Percentiles rank a stretch among this genome's conserved stretches.
Conservation (phyloP, 768 basidiomycete genomes). For the Suillus brevipes region DNA sequence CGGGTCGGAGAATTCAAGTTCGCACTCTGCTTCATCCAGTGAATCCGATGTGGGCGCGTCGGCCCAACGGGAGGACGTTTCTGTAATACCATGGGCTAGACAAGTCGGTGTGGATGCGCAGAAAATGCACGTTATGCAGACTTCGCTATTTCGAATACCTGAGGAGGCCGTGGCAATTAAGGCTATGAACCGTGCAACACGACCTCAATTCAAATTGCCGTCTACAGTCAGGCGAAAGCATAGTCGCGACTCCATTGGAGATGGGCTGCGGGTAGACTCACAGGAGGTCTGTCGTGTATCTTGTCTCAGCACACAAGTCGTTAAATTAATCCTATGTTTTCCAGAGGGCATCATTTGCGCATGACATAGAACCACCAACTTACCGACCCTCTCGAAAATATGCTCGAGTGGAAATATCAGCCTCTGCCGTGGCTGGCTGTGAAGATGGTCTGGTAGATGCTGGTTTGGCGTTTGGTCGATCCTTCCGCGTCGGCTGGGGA, state of each 20-base stretch:
- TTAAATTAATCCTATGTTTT: constrained; percentile 8
- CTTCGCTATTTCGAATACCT: constrained; percentile 76
- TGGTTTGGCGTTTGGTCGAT: constrained; percentile 81
- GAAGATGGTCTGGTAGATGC: constrained; percentile 77
- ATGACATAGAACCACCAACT: constrained; percentile 64
- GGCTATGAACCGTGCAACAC: constrained; percentile 46
- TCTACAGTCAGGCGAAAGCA: constrained; percentile 62
- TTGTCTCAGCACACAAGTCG: constrained; percentile 9
- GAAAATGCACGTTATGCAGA: constrained; percentile 93
- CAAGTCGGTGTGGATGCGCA: constrained; percentile 79
- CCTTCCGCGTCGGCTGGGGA: constrained; percentile 91
- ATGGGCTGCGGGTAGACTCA: constrained; percentile 58
- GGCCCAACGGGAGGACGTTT: constrained; percentile 40
- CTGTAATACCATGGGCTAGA: constrained; percentile 69
- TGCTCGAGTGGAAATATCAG: constrained; percentile 66
- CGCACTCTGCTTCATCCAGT: constrained; percentile 30
- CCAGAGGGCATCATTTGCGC: constrained; percentile 79
- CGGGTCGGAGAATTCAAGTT: constrained; percentile 38
- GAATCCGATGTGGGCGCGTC: constrained; percentile 20
- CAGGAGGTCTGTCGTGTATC: constrained; percentile 50
- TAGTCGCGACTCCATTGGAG: constrained; percentile 76
- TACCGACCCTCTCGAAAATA: constrained; percentile 81
- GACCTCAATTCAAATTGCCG: constrained; percentile 35
- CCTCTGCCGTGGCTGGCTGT: constrained; percentile 61
- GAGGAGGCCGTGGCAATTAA: constrained; percentile 70